A percentile compares a stretch with the other conserved stretches of the same genome.
Conservation (phyloP, 129 eudicot genomes). For the Flaveria linearis region DNA sequence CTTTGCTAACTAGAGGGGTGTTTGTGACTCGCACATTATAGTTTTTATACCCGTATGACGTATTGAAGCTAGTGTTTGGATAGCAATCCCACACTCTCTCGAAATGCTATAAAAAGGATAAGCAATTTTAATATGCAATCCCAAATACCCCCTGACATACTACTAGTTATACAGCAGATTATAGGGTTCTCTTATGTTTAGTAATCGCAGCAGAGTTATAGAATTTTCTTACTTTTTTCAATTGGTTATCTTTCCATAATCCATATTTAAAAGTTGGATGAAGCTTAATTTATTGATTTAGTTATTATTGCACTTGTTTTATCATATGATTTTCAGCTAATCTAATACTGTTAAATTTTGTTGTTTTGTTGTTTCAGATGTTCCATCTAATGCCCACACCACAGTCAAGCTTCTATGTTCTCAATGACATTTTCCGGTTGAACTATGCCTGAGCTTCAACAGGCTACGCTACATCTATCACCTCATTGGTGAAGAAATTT, state of each 20-base stretch:
- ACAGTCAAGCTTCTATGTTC: slow-evolving; percentile 53
- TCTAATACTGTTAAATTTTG: neutral
- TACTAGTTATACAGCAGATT: neutral
- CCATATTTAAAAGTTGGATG: neutral
- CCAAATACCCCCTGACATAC: neutral
- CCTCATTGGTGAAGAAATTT: slow-evolving; percentile 6
- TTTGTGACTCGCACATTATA: neutral
- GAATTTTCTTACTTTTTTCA: neutral
- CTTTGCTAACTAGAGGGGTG: neutral
- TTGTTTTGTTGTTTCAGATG: slow-evolving; percentile 42
- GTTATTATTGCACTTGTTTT: neutral
- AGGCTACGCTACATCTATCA: neutral
- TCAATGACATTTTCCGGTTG: slow-evolving; percentile 61
- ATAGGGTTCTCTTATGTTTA: neutral
- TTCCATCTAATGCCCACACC: slow-evolving; percentile 70
- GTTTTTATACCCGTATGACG: neutral
- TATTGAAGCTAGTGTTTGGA: neutral
- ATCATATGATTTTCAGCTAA: slow-evolving; percentile 9
- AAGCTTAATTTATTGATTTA: neutral
- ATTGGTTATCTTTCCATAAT: neutral
- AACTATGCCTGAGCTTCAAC: slow-evolving; percentile 52
- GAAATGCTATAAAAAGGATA: neutral
- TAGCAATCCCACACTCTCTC: neutral
- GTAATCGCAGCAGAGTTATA: neutral
- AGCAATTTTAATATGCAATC: neutral